phyloP scores from a whole-genome alignment of 805 yeast genomes.

The Nakazawaea ambrosiae region DNA sequence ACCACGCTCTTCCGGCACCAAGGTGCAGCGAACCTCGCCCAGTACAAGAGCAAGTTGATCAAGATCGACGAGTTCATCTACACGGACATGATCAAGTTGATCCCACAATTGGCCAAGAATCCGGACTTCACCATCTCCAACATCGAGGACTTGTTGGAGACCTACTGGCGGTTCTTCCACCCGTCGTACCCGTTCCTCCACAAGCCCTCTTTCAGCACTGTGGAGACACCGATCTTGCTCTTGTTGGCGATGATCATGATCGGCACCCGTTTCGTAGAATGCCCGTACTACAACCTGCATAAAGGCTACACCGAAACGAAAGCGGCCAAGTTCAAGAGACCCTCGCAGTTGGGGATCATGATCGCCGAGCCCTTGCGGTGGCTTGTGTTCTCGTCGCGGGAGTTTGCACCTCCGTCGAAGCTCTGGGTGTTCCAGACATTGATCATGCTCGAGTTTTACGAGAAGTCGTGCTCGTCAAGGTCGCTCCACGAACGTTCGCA shows the following conservation, averaged over 20 bases:
- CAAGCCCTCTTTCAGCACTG: constrained; percentile 43
- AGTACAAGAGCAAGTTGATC: constrained; percentile 7
- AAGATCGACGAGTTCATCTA: constrained; percentile 9
- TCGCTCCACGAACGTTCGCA: constrained; percentile 75
- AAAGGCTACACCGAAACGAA: constrained; percentile 7
- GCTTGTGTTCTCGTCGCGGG: constrained; percentile 61
- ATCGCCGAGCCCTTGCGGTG: constrained; percentile 59
- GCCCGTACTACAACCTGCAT: constrained; percentile 3
- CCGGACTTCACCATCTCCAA: constrained; percentile 7
- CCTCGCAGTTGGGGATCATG: constrained; percentile 32
- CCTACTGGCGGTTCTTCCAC: constrained; percentile 51
- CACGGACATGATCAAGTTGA: constrained; percentile 10
- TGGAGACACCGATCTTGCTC: constrained; percentile 42
- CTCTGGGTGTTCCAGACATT: constrained; percentile 74
- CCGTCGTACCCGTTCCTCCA: constrained; percentile 45
- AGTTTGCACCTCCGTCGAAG: constrained; percentile 70
- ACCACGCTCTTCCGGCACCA: constrained; percentile 7
- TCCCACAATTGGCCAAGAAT: constrained; percentile 5
- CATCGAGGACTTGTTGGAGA: constrained; percentile 14
- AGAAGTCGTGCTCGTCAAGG: constrained; percentile 65
- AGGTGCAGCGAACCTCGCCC: neutral
- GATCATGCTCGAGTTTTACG: constrained; percentile 69
- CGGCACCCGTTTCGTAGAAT: constrained; percentile 24
- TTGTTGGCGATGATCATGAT: constrained; percentile 48
- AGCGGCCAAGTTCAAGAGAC: constrained; percentile 3